phyloP scores from a whole-genome alignment of 768 basidiomycete genomes.

The Russula ochroleuca region DNA sequence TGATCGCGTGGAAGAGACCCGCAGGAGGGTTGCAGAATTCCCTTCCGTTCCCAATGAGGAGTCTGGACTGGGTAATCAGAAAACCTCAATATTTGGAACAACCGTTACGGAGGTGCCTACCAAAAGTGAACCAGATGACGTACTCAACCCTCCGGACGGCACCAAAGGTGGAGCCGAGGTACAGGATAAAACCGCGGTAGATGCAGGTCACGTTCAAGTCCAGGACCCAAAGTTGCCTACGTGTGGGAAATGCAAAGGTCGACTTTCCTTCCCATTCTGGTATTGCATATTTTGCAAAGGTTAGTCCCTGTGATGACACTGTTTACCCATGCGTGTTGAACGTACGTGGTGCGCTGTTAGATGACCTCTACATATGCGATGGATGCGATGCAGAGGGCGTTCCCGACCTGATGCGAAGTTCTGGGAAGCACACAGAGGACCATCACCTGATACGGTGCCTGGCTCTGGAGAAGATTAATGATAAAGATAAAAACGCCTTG shows the following conservation, averaged over 20 bases:
- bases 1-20: conserved; percentile 2
- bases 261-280: conserved; percentile 33
- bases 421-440: conserved; percentile 1
- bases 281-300: conserved; percentile 34
- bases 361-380: conserved; percentile 25
- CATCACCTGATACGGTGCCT: conserved; percentile 19
- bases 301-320: background rate
- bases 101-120: background rate
- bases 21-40: background rate
- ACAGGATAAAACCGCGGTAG: background rate
- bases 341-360: background rate
- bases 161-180: background rate
- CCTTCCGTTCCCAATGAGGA: background rate
- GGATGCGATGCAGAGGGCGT: conserved; percentile 20
- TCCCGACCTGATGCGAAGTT: conserved; percentile 3
- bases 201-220: background rate
- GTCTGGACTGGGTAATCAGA: background rate
- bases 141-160: background rate
- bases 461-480: background rate
- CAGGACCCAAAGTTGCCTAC: background rate
- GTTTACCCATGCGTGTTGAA: background rate
- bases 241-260: conserved; percentile 29
- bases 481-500: background rate
- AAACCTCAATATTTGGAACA: background rate
- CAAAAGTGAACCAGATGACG: background rate